phyloP scores from a whole-genome alignment of 495 filamentous ascomycete species.

The Xylaria cubensis region DNA sequence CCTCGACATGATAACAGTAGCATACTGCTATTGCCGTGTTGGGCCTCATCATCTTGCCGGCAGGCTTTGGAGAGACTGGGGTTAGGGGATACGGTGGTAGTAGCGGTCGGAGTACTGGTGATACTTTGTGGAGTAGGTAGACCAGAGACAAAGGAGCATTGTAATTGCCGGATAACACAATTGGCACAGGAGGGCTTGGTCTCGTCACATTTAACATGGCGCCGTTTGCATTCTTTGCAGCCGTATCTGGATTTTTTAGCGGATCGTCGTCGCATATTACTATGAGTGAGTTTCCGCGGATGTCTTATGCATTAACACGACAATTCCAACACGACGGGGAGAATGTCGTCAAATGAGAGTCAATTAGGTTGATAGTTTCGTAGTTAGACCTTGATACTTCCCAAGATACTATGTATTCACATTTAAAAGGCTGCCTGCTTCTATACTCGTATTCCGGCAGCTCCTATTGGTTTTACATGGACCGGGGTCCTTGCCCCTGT shows the following conservation, averaged over 20 bases:
- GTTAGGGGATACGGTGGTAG: neutral
- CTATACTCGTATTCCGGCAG: neutral
- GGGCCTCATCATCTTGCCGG: neutral
- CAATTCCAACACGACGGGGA: neutral
- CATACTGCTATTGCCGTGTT: neutral
- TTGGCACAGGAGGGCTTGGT: neutral
- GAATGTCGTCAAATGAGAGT: neutral
- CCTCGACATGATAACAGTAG: neutral
- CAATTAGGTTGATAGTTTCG: neutral
- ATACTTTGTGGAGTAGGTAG: neutral
- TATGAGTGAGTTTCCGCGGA: neutral
- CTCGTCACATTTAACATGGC: neutral
- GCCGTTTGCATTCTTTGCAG: neutral
- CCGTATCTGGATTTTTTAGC: neutral
- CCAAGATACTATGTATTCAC: neutral
- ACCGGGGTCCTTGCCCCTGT: neutral
- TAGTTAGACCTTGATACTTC: neutral
- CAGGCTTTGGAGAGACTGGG: neutral
- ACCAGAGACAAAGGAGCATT: neutral
- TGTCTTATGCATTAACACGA: neutral
- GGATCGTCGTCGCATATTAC: neutral
- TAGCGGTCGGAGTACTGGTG: neutral
- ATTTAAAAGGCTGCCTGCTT: no score
- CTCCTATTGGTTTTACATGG: neutral
- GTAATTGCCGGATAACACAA: neutral